Evolutionary conservation across 2,329 filamentous ascomycete genomes (phyloP).

Genomic region (Rugonectria rugulosa): DNA sequence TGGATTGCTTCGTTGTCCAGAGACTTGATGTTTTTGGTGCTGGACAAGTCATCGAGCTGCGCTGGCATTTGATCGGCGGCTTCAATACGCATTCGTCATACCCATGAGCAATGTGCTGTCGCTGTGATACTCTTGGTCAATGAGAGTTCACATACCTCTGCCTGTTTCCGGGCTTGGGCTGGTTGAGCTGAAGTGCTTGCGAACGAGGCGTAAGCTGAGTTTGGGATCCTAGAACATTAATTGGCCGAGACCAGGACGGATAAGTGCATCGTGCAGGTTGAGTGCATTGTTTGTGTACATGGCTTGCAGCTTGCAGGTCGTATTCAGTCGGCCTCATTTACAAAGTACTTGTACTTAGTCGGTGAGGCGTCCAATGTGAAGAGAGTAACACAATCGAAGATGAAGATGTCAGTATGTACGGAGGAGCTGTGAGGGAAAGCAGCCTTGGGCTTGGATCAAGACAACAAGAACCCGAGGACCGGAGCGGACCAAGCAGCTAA

Average conservation of each 20-base stretch:
- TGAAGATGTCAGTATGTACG: background rate
- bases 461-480: background rate
- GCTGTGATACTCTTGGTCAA: background rate
- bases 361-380: too few relatives aligned
- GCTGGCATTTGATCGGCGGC: background rate
- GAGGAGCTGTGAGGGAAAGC: background rate
- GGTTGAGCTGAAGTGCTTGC: background rate
- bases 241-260: background rate
- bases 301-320: conserved; percentile 11
- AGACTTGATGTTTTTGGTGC: background rate
- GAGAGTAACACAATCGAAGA: background rate
- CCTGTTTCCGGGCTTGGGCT: background rate
- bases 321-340: background rate
- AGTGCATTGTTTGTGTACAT: conserved; percentile 4
- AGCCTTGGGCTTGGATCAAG: background rate
- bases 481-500: background rate
- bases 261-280: background rate
- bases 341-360: too few relatives aligned
- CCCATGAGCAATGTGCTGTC: background rate
- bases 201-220: background rate
- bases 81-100: background rate
- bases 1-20: background rate
- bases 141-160: background rate
- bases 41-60: background rate
- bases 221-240: background rate